Evolutionary conservation across 768 basidiomycete genomes (phyloP).

Genomic region (Asterophora parasitica): DNA sequence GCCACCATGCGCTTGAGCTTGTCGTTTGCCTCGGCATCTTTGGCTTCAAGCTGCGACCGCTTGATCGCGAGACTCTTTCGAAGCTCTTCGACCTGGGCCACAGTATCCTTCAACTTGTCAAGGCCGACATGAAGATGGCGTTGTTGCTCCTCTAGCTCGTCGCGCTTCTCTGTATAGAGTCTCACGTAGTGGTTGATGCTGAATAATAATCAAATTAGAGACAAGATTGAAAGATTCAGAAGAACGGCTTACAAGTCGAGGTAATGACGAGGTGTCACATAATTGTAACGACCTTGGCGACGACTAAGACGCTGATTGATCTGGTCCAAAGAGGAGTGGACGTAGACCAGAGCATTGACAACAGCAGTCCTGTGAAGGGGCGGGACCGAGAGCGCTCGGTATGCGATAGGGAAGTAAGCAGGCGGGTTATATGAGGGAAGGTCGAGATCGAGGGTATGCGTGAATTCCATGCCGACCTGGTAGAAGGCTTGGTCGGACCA

Average conservation of each 20-base stretch:
- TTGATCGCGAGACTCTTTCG: constrained; percentile 94
- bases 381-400: constrained; percentile 79
- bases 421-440: constrained; percentile 77
- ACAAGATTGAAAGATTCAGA: constrained; percentile 4
- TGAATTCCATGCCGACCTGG: constrained; percentile 97
- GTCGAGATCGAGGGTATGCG: constrained; percentile 89
- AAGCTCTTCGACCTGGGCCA: constrained; percentile 94
- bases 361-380: constrained; percentile 88
- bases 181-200: constrained; percentile 98
- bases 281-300: constrained; percentile 92
- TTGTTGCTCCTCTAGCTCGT: constrained; percentile 97
- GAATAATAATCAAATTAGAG: constrained; percentile 10
- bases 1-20: constrained; percentile 97
- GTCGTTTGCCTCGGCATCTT: constrained; percentile 93
- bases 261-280: constrained; percentile 96
- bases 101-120: constrained; percentile 93
- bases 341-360: constrained; percentile 88
- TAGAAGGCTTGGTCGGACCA: constrained; percentile 99
- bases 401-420: constrained; percentile 81
- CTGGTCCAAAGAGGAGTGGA: constrained; percentile 84
- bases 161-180: constrained; percentile 92
- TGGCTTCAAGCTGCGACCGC: constrained; percentile 86
- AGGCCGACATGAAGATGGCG: constrained; percentile 97
- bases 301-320: constrained; percentile 88
- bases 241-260: constrained; percentile 83